These are phyloP conservation scores for Fremontodendron californicum DNA, from an alignment of 345 rosid species.

Conservation along the genomic window DNA sequence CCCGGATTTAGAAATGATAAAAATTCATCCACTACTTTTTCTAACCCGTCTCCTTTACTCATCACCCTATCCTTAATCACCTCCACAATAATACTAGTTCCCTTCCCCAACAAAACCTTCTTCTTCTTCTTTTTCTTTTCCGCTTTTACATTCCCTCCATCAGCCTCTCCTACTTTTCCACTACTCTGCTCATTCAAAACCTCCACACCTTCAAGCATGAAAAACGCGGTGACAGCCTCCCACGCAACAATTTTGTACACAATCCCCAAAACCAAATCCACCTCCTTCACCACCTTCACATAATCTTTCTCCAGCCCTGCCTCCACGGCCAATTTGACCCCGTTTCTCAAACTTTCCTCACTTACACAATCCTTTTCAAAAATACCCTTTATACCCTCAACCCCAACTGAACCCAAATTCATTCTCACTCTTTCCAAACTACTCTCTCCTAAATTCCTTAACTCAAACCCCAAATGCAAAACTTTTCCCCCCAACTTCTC, in stretches of 20 bases:
- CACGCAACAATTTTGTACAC: slow-evolving; percentile 73
- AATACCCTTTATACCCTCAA: slow-evolving; percentile 30
- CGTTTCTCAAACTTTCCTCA: slow-evolving; percentile 25
- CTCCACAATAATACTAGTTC: slow-evolving; percentile 58
- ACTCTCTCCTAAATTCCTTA: slow-evolving; percentile 48
- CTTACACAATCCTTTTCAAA: slow-evolving; percentile 28
- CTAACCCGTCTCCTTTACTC: slow-evolving; percentile 30
- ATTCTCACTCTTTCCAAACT: slow-evolving; percentile 43
- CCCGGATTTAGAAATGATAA: slow-evolving; percentile 43
- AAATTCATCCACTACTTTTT: slow-evolving; percentile 44
- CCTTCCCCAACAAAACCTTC: slow-evolving; percentile 71
- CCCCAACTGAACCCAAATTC: slow-evolving; percentile 36
- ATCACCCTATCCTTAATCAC: slow-evolving; percentile 57
- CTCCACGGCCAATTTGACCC: slow-evolving; percentile 29
- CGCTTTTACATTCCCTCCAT: slow-evolving; percentile 33
- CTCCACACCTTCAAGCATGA: slow-evolving; percentile 59
- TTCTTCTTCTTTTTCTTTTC: slow-evolving; percentile 66
- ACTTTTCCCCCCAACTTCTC: slow-evolving; percentile 30
- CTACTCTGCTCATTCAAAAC: slow-evolving; percentile 28
- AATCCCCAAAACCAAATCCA: slow-evolving; percentile 36
- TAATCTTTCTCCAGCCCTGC: slow-evolving; percentile 39
- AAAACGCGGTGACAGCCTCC: slow-evolving; percentile 65
- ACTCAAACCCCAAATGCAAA: slow-evolving; percentile 37
- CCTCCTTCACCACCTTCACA: slow-evolving; percentile 45
- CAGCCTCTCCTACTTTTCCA: slow-evolving; percentile 27